These are phyloP conservation scores for Emergomyces orientalis DNA, from an alignment of 2,329 filamentous ascomycete genomes.

Conservation along the genomic window DNA sequence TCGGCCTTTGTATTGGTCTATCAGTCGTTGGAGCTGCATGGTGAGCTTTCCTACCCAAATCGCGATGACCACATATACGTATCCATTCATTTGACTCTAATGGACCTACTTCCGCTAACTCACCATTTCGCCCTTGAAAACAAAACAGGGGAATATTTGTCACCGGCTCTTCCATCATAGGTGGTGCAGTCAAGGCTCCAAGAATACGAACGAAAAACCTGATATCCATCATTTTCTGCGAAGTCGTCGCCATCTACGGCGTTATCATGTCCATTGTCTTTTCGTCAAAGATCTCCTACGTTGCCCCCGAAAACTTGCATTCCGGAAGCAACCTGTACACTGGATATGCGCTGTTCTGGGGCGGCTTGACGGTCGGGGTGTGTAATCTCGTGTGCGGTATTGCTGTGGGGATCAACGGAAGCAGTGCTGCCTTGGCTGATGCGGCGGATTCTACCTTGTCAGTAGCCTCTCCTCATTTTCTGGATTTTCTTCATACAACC, in stretches of 20 bases:
- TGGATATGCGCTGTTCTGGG: constrained; percentile 93
- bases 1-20: constrained; percentile 86
- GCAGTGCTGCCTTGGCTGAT: constrained; percentile 90
- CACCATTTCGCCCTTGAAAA: constrained; percentile 35
- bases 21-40: constrained; percentile 97
- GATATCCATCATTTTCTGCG: constrained; percentile 99
- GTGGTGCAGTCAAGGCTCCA: constrained; percentile 90
- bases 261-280: constrained; percentile 99
- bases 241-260: constrained; percentile 98
- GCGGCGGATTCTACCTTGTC: constrained; percentile 85
- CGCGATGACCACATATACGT: neutral
- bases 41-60: constrained; percentile 42
- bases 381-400: constrained; percentile 96
- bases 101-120: constrained; percentile 1
- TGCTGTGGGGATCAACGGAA: constrained; percentile 95
- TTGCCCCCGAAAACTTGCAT: constrained; percentile 57
- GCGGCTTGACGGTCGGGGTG: constrained; percentile 82
- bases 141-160: constrained; percentile 80
- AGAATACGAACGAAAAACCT: constrained; percentile 99
- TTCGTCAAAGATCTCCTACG: constrained; percentile 69
- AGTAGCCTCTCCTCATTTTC: constrained; percentile 30
- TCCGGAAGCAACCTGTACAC: constrained; percentile 81
- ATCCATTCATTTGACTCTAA: neutral
- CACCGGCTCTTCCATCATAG: constrained; percentile 93
- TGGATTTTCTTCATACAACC: neutral